Evolutionary conservation across 257 asterid species (phyloP), one percentile per base, ranked within the genome.

Genomic region (Voacanga thouarsii): DNA sequence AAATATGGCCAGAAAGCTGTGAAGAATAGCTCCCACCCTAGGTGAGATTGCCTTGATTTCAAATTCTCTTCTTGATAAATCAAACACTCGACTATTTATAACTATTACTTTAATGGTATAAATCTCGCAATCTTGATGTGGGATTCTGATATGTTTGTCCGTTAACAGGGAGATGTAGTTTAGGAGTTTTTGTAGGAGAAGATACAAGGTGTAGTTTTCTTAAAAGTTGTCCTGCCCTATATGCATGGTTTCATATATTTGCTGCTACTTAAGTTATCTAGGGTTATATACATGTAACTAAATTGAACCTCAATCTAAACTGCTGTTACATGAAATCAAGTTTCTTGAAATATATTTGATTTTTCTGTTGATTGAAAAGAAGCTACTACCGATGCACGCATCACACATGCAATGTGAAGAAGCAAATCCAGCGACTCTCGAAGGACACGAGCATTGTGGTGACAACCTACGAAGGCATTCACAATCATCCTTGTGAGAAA

Each of bases 361-460:
- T 41, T 59, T 66, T 57, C 10, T 12, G 60, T 56, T 59, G 57
- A 26, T 79, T 76, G 84, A 78, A 28, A 26, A 94, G 99, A 97
- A 94, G 99, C 82, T 94, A 94, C 49, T 94, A 94, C 60, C 94
- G 99, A 5, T 94, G 99, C 90, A 92, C 99, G 16, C 97, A 94
- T 75, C 98, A 94, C 37, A 92, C 99, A 0, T 94, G 99, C 96
- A 91, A 86, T 74, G 99, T 94, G 85, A 94, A 94, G 96, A 94
- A 94, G 76, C 99, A 92, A 68, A 94, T 92, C 68, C 99, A 92
- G 84, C 86, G 99, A 79, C 96, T 86, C 6, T 89, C 97, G 0
- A 94, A 91, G 45, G 99, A 94, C 84, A 92, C 86, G 43, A 71
- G 87, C 77, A 75, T 93, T 8, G 99, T 94, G 16, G 98, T 94